Evolutionary conservation across 129 eudicot species (phyloP).

Genomic region (Logfia minima): DNA sequence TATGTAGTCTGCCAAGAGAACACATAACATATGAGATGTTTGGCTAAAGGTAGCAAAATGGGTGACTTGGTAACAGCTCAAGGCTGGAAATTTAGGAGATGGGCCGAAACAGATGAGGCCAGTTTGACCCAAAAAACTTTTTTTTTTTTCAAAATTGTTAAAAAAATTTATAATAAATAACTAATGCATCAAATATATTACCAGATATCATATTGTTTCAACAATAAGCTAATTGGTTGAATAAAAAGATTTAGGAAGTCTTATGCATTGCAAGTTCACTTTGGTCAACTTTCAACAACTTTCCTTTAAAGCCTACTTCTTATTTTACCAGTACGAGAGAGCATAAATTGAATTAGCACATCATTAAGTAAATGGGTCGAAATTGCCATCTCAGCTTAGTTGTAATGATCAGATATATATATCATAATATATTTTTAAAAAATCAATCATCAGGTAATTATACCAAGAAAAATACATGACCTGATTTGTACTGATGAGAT

Average conservation of each 20-base stretch:
- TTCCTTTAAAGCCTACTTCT: not conserved
- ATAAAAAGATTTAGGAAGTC: constrained; percentile 4
- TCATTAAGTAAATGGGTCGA: not conserved
- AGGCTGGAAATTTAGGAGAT: not conserved
- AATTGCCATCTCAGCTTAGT: not conserved
- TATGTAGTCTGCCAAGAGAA: constrained; percentile 77
- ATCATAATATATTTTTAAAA: not conserved
- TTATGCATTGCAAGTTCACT: constrained; percentile 4
- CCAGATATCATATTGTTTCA: not conserved
- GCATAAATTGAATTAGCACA: not conserved
- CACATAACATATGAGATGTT: constrained; percentile 13
- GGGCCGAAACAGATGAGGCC: not conserved
- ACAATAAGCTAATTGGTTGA: not conserved
- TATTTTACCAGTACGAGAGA: not conserved
- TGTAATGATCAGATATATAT: not conserved
- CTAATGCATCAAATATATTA: not conserved
- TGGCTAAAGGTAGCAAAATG: not conserved
- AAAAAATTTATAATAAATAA: not conserved
- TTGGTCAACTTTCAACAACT: not conserved
- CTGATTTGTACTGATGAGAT: constrained; percentile 97
- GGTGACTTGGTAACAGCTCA: constrained; percentile 1
- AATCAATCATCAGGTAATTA: not conserved
- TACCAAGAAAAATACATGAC: constrained; percentile 30
- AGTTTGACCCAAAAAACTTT: not conserved
- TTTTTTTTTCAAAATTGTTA: not conserved